Evolutionary conservation across 2,329 filamentous ascomycete species (phyloP).

Genomic region (Phoma sp.): DNA sequence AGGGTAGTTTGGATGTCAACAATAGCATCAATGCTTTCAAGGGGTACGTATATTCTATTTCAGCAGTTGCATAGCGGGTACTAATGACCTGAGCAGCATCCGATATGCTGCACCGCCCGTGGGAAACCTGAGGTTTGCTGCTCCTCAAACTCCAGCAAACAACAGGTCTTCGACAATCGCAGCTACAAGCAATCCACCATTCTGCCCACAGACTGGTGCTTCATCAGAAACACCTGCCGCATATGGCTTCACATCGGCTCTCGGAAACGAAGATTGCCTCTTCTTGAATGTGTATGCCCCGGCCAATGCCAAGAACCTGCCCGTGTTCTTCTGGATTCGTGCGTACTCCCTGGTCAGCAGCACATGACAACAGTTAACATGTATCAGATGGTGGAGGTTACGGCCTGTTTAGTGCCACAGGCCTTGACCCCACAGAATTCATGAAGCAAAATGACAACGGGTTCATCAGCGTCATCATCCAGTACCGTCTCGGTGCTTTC

Average conservation of each 20-base stretch:
- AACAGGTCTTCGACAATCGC: constrained; percentile 50
- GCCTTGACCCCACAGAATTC: constrained; percentile 40
- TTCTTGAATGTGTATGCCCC: constrained; percentile 51
- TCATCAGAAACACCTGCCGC: constrained; percentile 32
- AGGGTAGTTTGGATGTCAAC: constrained; percentile 32
- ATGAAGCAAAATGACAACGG: constrained; percentile 52
- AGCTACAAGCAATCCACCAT: constrained; percentile 52
- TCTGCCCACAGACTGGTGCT: constrained; percentile 43
- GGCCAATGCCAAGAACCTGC: constrained; percentile 53
- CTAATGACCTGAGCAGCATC: constrained; percentile 41
- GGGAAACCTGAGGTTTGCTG: constrained; percentile 58
- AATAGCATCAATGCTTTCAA: constrained; percentile 42
- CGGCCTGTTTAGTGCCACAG: constrained; percentile 38
- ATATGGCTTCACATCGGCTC: constrained; percentile 40
- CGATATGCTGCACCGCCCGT: constrained; percentile 61
- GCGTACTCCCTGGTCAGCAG: constrained; percentile 18
- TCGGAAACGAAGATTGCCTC: constrained; percentile 50
- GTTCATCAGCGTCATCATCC: constrained; percentile 65
- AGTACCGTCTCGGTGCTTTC: constrained; percentile 67
- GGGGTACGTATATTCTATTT: constrained; percentile 24
- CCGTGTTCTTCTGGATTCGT: constrained; percentile 63
- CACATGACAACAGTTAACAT: constrained; percentile 28
- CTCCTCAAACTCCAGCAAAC: constrained; percentile 53
- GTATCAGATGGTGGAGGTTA: constrained; percentile 50
- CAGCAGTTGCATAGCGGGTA: too few relatives aligned